phyloP scores from a whole-genome alignment of 305 asterid species.

The Fraxinus ornus region DNA sequence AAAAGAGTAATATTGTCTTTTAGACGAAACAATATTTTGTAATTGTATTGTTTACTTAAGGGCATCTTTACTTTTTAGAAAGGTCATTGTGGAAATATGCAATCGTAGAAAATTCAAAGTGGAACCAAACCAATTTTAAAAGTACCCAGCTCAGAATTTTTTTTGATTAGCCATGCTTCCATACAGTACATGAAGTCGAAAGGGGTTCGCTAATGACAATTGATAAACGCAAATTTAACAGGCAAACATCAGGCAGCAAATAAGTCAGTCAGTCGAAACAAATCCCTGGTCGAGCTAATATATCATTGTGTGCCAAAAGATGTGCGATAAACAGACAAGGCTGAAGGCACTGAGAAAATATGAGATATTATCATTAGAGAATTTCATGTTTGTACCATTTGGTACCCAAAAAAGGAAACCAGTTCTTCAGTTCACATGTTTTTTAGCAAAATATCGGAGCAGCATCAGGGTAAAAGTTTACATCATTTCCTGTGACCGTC shows the following conservation, averaged over 20 bases:
- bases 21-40: too few relatives aligned
- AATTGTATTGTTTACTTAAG: too few relatives aligned
- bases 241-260: background rate
- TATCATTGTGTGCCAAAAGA: too few relatives aligned
- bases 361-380: constrained; percentile 22
- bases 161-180: too few relatives aligned
- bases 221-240: background rate
- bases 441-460: background rate
- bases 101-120: too few relatives aligned
- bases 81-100: too few relatives aligned
- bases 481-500: constrained; percentile 85
- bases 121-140: too few relatives aligned
- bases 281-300: background rate
- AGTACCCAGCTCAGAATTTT: too few relatives aligned
- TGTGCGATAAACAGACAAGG: background rate
- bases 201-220: background rate
- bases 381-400: constrained; percentile 32
- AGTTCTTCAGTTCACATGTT: constrained; percentile 28
- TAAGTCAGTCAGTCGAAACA: background rate
- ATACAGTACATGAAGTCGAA: background rate
- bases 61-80: too few relatives aligned
- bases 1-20: too few relatives aligned
- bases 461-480: constrained; percentile 19
- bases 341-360: constrained; percentile 8
- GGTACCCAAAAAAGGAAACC: constrained; percentile 29